Conservation (phyloP, 2,329 filamentous ascomycete genomes). For the Sclerotiophoma versabilis region DNA sequence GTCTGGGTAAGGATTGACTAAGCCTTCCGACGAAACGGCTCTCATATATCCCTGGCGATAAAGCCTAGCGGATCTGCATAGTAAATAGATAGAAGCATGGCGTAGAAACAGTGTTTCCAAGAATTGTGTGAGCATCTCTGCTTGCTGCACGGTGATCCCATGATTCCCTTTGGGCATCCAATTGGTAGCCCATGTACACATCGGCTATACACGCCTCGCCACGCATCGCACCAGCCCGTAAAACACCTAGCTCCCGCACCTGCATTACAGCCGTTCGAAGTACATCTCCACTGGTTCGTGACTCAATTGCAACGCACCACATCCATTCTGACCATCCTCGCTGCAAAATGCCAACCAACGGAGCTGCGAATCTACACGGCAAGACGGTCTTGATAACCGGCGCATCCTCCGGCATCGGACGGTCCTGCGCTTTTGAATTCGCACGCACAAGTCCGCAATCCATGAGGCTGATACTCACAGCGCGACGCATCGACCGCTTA, state of each 20-base stretch:
- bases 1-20: no score
- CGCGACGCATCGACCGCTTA: conserved; percentile 78
- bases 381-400: conserved; percentile 93
- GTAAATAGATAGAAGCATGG: no score
- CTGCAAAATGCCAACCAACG: conserved; percentile 13
- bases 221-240: conserved; percentile 6
- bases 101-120: no score
- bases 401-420: conserved; percentile 89
- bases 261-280: background rate
- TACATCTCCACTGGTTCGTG: no score
- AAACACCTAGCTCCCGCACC: background rate
- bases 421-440: conserved; percentile 82
- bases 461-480: conserved; percentile 83
- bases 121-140: no score
- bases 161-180: no score
- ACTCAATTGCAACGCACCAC: background rate
- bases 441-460: conserved; percentile 78
- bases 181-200: no score
- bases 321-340: background rate
- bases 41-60: no score
- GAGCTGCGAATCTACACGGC: conserved; percentile 79
- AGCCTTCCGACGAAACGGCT: no score
- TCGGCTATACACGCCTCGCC: conserved; percentile 6
- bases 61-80: no score
- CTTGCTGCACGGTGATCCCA: no score